Conservation (phyloP, 331 rosid species). For the Malus hybrid region DNA sequence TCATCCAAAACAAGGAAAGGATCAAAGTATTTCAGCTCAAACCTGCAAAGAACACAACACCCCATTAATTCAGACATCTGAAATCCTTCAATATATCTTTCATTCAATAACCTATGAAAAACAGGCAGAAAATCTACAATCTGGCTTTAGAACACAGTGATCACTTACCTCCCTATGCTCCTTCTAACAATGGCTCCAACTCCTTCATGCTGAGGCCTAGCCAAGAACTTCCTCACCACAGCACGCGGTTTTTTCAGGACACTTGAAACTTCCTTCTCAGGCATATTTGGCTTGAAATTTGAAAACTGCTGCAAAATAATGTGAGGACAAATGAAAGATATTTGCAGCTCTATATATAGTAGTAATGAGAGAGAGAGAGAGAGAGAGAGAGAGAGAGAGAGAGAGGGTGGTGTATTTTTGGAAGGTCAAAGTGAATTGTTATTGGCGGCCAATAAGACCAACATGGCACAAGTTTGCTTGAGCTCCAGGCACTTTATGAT, state of each 20-base stretch:
- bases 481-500: constrained; percentile 11
- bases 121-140: not conserved
- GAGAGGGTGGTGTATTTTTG: not conserved
- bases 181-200: constrained; percentile 85
- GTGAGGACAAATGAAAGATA: constrained; percentile 19
- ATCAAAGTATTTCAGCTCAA: constrained; percentile 86
- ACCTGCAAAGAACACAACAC: constrained; percentile 34
- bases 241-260: constrained; percentile 41
- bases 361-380: not conserved
- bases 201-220: constrained; percentile 88
- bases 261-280: constrained; percentile 23
- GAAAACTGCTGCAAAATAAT: not conserved
- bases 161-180: constrained; percentile 75
- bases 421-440: constrained; percentile 37
- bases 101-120: not conserved
- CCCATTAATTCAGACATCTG: constrained; percentile 8
- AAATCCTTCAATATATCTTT: not conserved
- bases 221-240: constrained; percentile 68
- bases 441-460: constrained; percentile 37
- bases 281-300: constrained; percentile 21
- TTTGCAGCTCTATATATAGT: constrained; percentile 32
- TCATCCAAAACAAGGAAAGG: constrained; percentile 88
- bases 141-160: not conserved
- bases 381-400: not conserved
- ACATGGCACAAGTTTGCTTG: constrained; percentile 16